Percentiles rank a stretch among this genome's conserved stretches.
phyloP scores from a whole-genome alignment of 805 yeast genomes.

The Starmerella vitae region DNA sequence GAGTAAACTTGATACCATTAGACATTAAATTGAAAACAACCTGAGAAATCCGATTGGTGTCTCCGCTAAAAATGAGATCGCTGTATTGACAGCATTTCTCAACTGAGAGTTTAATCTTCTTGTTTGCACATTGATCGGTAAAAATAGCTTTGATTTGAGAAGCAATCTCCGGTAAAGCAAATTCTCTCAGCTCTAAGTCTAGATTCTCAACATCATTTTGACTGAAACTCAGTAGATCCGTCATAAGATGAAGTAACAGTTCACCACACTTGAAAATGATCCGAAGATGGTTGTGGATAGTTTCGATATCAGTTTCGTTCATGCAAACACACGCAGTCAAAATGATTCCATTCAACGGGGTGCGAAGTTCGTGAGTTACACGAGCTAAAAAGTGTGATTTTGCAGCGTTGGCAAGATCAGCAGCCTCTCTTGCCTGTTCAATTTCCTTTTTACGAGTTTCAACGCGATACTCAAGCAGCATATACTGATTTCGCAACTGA shows the following conservation, averaged over 20 bases:
- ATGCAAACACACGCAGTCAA: constrained; percentile 94
- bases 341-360: constrained; percentile 89
- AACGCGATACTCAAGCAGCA: constrained; percentile 78
- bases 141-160: constrained; percentile 78
- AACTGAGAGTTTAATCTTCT: constrained; percentile 53
- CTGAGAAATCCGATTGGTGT: constrained; percentile 79
- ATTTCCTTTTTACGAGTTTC: constrained; percentile 73
- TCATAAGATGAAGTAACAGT: constrained; percentile 69
- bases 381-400: constrained; percentile 88
- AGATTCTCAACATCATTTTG: constrained; percentile 78
- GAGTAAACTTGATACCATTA: constrained; percentile 84
- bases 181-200: constrained; percentile 69
- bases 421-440: constrained; percentile 61
- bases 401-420: constrained; percentile 92
- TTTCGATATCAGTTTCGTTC: constrained; percentile 52
- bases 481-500: constrained; percentile 73
- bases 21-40: constrained; percentile 86
- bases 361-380: constrained; percentile 84
- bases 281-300: constrained; percentile 61
- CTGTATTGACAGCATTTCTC: constrained; percentile 30
- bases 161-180: constrained; percentile 66
- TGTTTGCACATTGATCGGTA: constrained; percentile 41
- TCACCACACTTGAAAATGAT: constrained; percentile 88
- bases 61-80: constrained; percentile 60
- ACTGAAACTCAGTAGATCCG: constrained; percentile 84